Percentiles rank a stretch among this genome's conserved stretches.
Conservation (phyloP, 257 asterid species). For the Solanum pinnatisectum region DNA sequence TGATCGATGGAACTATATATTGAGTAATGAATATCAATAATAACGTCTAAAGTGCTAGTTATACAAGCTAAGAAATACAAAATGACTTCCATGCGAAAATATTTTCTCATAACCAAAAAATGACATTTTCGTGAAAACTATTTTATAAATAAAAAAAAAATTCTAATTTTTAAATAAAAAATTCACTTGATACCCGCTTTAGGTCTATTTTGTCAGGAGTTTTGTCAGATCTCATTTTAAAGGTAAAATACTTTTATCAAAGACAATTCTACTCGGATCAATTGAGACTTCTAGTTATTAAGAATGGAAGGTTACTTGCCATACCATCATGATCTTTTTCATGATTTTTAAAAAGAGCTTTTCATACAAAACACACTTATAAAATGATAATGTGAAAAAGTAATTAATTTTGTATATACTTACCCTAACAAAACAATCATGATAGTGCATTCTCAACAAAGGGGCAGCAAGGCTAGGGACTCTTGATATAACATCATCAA, state of each 20-base stretch:
- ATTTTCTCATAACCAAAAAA: neutral
- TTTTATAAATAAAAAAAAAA: neutral
- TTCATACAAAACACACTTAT: neutral
- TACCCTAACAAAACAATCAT: slow-evolving; percentile 47
- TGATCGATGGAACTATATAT: neutral
- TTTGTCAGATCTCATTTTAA: neutral
- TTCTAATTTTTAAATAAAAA: too few relatives aligned
- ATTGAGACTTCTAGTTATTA: neutral
- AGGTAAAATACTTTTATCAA: too few relatives aligned
- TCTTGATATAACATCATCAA: slow-evolving; percentile 10
- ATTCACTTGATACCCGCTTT: neutral
- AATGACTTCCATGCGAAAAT: neutral
- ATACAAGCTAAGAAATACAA: too few relatives aligned
- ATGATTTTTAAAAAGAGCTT: neutral
- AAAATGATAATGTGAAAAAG: neutral
- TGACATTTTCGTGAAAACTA: neutral
- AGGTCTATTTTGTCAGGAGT: too few relatives aligned
- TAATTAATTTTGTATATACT: neutral
- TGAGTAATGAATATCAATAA: neutral
- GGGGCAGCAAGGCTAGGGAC: slow-evolving; percentile 35
- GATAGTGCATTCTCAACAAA: slow-evolving; percentile 37
- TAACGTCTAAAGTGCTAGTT: neutral
- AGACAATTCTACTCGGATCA: too few relatives aligned
- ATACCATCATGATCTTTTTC: neutral
- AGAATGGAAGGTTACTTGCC: neutral